phyloP scores from a whole-genome alignment of 1,139 yeast genomes.

The Taphrina populina region DNA sequence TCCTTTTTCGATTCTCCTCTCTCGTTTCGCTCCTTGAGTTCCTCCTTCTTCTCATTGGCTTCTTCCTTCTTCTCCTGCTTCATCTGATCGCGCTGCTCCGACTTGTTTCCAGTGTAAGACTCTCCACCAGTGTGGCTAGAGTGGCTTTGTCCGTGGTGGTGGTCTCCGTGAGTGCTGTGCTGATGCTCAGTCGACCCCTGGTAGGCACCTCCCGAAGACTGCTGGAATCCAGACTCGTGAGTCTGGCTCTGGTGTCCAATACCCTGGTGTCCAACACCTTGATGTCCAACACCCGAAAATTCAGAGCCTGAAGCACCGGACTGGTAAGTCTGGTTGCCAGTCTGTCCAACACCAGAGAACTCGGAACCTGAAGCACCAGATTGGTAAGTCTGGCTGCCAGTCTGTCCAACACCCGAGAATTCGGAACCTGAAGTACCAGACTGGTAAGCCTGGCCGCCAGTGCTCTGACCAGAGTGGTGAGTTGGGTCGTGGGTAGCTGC shows the following conservation, averaged over 20 bases:
- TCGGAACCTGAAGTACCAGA: not conserved
- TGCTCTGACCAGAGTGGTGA: not conserved
- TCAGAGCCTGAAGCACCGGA: not conserved
- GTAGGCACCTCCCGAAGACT: conserved; percentile 18
- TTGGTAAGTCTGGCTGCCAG: not conserved
- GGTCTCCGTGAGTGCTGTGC: conserved; percentile 13
- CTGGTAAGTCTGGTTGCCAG: conserved; percentile 1
- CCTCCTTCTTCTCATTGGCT: conserved; percentile 19
- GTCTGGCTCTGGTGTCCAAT: too few relatives aligned
- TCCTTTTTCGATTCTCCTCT: conserved; percentile 15
- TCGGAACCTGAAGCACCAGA: not conserved
- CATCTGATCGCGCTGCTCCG: conserved; percentile 25
- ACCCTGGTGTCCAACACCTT: too few relatives aligned
- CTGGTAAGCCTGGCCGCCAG: not conserved
- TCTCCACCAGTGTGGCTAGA: not conserved
- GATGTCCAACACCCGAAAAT: not conserved
- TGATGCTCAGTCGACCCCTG: conserved; percentile 22
- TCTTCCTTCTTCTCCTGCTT: conserved; percentile 27
- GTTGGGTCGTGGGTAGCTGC: conserved; percentile 4
- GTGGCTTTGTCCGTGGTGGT: not conserved
- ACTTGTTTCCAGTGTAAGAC: conserved; percentile 15
- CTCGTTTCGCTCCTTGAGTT: conserved; percentile 8
- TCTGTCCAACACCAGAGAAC: not conserved
- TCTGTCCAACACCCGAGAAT: not conserved
- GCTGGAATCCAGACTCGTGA: not conserved